Conservation (phyloP, 768 basidiomycete genomes). For the Exsudoporus frostii region DNA sequence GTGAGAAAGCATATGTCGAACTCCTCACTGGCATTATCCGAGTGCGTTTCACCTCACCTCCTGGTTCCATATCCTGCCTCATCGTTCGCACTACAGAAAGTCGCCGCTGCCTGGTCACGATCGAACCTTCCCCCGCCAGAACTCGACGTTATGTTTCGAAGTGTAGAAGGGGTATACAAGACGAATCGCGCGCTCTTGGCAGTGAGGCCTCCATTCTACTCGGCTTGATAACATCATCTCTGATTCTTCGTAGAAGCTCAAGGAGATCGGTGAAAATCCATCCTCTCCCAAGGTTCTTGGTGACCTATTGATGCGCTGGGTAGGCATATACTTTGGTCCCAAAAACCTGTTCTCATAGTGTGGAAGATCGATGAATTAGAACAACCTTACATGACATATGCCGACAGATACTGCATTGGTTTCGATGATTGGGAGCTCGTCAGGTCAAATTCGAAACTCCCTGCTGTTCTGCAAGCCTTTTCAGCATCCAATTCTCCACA, state of each 20-base stretch:
- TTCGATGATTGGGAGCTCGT: slow-evolving; percentile 87
- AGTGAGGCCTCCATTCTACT: slow-evolving; percentile 36
- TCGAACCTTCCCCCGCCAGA: slow-evolving; percentile 90
- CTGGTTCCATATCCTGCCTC: slow-evolving; percentile 3
- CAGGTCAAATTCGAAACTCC: slow-evolving; percentile 68
- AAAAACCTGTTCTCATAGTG: slow-evolving; percentile 17
- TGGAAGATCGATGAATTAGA: slow-evolving; percentile 87
- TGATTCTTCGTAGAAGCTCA: slow-evolving; percentile 66
- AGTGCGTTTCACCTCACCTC: slow-evolving; percentile 45
- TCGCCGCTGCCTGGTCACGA: slow-evolving; percentile 97
- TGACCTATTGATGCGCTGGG: slow-evolving; percentile 97
- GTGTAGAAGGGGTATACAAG: slow-evolving; percentile 89
- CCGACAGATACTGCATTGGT: slow-evolving; percentile 63
- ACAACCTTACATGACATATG: slow-evolving; percentile 80
- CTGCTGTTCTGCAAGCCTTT: slow-evolving; percentile 63
- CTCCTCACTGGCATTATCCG: slow-evolving; percentile 86
- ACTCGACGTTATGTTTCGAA: slow-evolving; percentile 92
- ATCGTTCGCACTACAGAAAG: slow-evolving; percentile 58
- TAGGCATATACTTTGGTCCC: slow-evolving; percentile 37
- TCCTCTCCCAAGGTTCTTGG: slow-evolving; percentile 92
- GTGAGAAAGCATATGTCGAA: slow-evolving; percentile 90
- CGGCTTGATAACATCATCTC: not conserved
- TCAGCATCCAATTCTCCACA: slow-evolving; percentile 64
- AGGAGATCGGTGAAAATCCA: slow-evolving; percentile 90
- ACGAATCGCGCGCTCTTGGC: slow-evolving; percentile 79